Evolutionary conservation across 1,284 basidiomycete species (phyloP).

Genomic region (Marasmius fiardii): DNA sequence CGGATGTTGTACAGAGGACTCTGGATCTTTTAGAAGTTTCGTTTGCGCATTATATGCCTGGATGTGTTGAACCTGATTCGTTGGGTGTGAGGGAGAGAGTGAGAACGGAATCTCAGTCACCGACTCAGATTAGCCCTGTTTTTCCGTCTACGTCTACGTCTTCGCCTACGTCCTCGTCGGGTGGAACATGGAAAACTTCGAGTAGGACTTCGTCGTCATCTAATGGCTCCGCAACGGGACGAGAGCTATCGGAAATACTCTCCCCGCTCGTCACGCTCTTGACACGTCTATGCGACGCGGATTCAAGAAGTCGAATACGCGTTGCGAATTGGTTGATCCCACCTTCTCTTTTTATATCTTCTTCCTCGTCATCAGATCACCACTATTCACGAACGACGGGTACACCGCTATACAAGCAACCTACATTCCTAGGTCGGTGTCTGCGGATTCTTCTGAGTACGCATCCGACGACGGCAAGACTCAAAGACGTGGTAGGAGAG

Average conservation of each 20-base stretch:
- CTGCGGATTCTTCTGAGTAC: conserved; percentile 73
- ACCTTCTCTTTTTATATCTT: conserved; percentile 58
- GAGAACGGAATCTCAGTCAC: conserved; percentile 31
- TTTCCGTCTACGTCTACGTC: neutral
- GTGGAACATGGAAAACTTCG: neutral
- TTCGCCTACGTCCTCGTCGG: too few relatives aligned
- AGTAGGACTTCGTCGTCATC: neutral
- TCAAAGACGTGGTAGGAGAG: conserved; percentile 78
- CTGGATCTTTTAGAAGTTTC: conserved; percentile 63
- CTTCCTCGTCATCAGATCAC: neutral
- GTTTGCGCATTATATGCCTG: conserved; percentile 65
- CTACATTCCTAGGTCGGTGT: conserved; percentile 73
- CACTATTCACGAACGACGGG: conserved; percentile 39
- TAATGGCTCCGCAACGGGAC: conserved; percentile 5
- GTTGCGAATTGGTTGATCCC: conserved; percentile 71
- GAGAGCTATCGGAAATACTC: conserved; percentile 58
- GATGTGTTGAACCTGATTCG: conserved; percentile 59
- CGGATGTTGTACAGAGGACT: conserved; percentile 58
- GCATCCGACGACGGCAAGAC: conserved; percentile 49
- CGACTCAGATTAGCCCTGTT: neutral
- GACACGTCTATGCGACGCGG: conserved; percentile 62
- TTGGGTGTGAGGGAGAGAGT: conserved; percentile 47
- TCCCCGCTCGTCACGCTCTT: conserved; percentile 75
- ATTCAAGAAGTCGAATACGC: conserved; percentile 50
- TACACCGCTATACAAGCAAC: conserved; percentile 64